These are phyloP conservation scores for Platanthera guangdongensis DNA, from an alignment of 106 monocot genomes.

Conservation along the genomic window DNA sequence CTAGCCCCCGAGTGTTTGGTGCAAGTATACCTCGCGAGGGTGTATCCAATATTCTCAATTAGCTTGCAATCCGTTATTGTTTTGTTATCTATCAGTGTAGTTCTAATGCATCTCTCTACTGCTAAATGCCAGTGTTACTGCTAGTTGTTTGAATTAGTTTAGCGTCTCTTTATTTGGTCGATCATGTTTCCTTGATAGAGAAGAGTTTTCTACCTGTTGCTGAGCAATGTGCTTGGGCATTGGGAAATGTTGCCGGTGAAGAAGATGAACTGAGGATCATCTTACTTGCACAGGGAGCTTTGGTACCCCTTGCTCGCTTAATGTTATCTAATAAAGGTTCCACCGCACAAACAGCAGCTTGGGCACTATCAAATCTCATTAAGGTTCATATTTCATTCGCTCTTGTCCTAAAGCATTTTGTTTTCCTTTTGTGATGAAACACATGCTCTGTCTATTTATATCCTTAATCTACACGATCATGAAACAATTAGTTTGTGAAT, in stretches of 20 bases:
- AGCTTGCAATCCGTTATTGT: no score
- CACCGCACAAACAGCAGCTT: constrained; percentile 82
- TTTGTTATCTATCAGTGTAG: not conserved
- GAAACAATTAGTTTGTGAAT: no score
- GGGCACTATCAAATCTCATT: constrained; percentile 95
- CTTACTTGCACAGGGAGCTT: constrained; percentile 78
- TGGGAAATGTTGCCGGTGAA: constrained; percentile 98
- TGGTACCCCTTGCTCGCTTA: constrained; percentile 77
- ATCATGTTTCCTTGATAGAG: constrained; percentile 37
- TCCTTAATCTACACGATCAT: no score
- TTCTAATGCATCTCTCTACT: not conserved
- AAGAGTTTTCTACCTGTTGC: constrained; percentile 80
- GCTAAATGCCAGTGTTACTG: not conserved
- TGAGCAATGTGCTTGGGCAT: constrained; percentile 98
- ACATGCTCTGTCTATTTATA: not conserved
- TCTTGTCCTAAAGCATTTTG: not conserved
- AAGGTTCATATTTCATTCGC: constrained; percentile 44
- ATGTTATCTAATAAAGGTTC: constrained; percentile 75
- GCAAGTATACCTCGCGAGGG: no score
- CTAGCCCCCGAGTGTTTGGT: no score
- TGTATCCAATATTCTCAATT: no score
- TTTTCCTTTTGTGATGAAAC: not conserved
- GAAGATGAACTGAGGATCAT: constrained; percentile 71
- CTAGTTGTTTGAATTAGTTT: not conserved
- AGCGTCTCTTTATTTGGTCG: not conserved